Conservation (phyloP, 2,329 filamentous ascomycete species). For the Macrophomina tecta region DNA sequence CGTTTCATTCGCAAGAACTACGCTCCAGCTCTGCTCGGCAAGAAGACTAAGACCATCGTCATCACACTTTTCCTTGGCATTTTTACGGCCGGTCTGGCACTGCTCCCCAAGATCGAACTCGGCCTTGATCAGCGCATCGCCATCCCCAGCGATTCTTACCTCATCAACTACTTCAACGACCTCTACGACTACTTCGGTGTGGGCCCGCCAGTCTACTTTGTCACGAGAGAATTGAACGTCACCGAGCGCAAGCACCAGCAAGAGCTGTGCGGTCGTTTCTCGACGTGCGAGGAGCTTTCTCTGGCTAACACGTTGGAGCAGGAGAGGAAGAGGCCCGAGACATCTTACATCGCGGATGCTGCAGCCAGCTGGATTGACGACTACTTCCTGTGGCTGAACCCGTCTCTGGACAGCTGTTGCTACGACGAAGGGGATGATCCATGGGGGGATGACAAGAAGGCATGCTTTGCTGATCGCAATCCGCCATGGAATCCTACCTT, state of each 20-base stretch:
- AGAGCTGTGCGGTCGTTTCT: slow-evolving; percentile 88
- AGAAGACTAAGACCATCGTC: slow-evolving; percentile 77
- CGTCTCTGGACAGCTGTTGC: slow-evolving; percentile 74
- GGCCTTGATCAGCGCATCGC: slow-evolving; percentile 95
- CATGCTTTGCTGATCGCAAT: slow-evolving; percentile 77
- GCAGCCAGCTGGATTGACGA: slow-evolving; percentile 97
- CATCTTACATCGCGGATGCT: slow-evolving; percentile 86
- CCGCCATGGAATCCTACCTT: slow-evolving; percentile 91
- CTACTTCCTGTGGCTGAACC: slow-evolving; percentile 96
- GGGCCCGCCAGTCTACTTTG: slow-evolving; percentile 95
- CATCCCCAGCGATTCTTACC: slow-evolving; percentile 89
- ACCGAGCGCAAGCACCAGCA: slow-evolving; percentile 79
- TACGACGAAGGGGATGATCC: slow-evolving; percentile 56
- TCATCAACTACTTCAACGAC: slow-evolving; percentile 97
- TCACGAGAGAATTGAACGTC: slow-evolving; percentile 80
- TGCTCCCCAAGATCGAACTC: slow-evolving; percentile 83
- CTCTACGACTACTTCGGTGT: slow-evolving; percentile 89
- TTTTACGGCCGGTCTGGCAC: slow-evolving; percentile 81
- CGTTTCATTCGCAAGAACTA: slow-evolving; percentile 90
- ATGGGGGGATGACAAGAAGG: slow-evolving; percentile 50
- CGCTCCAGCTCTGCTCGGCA: slow-evolving; percentile 79
- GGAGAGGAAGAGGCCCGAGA: slow-evolving; percentile 85
- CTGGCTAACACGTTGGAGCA: slow-evolving; percentile 90
- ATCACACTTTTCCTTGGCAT: slow-evolving; percentile 84
- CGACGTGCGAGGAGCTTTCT: slow-evolving; percentile 82